Percentiles rank a stretch among this genome's conserved stretches.
These are phyloP conservation scores for Caloboletus firmus DNA, from an alignment of 1,284 basidiomycete species.

Conservation along the genomic window DNA sequence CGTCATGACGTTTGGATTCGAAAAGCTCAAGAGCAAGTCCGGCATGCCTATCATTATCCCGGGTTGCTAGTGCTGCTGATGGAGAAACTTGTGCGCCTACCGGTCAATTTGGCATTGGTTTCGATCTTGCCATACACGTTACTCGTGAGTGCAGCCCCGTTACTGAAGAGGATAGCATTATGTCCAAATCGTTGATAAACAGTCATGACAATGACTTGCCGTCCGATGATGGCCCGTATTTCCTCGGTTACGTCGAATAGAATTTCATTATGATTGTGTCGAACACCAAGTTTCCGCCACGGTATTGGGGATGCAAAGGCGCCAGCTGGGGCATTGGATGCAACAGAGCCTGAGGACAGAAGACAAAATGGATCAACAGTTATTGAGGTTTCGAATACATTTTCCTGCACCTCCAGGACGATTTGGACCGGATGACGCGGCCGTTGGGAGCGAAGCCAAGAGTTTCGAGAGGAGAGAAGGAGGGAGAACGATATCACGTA, in stretches of 20 bases:
- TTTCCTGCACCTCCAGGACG: constrained; percentile 29
- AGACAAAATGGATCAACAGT: constrained; percentile 11
- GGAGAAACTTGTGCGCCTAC: constrained; percentile 37
- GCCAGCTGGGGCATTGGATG: constrained; percentile 54
- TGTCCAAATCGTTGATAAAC: neutral
- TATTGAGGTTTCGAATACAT: constrained; percentile 18
- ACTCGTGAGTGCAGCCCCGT: constrained; percentile 72
- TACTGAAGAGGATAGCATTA: constrained; percentile 43
- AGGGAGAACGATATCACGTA: constrained; percentile 90
- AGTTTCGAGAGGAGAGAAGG: constrained; percentile 84
- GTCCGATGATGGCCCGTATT: constrained; percentile 81
- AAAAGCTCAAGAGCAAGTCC: constrained; percentile 80
- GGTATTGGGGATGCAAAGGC: constrained; percentile 89
- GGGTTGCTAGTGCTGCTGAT: neutral
- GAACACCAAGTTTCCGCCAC: constrained; percentile 85
- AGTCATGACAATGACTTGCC: constrained; percentile 44
- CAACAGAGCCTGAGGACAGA: constrained; percentile 39
- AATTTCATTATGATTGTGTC: constrained; percentile 90
- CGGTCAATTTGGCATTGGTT: constrained; percentile 80
- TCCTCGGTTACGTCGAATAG: constrained; percentile 91
- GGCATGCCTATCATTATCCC: constrained; percentile 68
- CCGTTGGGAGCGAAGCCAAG: constrained; percentile 54
- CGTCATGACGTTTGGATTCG: constrained; percentile 71
- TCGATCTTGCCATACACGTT: constrained; percentile 81
- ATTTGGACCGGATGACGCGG: constrained; percentile 23